Evolutionary conservation across 495 filamentous ascomycete species (phyloP), one percentile per base, ranked within the genome.

Genomic region (Hypoxylon subgilvum): DNA sequence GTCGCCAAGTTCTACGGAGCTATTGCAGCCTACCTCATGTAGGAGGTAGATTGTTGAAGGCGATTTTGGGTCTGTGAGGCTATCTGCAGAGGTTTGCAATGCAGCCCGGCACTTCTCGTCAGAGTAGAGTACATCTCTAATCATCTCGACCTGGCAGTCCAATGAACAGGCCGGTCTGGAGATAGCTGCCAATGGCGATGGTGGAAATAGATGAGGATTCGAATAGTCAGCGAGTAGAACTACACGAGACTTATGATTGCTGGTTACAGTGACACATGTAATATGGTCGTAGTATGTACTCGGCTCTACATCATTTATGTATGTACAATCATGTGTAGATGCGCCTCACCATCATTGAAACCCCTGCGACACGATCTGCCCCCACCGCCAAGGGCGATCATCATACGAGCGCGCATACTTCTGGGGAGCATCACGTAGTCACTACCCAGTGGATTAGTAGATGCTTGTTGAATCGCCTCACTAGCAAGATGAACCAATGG

Each of bases 311-410:
- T 5, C 5, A 30, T 5, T 10, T 30, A 30, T 30, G 27, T 30
- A 30, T 5, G n/a, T n/a, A n/a, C n/a, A n/a, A n/a, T n/a, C n/a
- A n/a, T n/a, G n/a, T n/a, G n/a, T n/a, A n/a, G n/a, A n/a, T 40
- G 31, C 61, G 61, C 61, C 43, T 41, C 52, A 57, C 12, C 43
- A 41, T 53, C 48, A 52, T 41, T 48, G 35, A 42, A 35, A 39
- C 35, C 39, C 51, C 50, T 45, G 50, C 50, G 28, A 57, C 44
- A 52, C 25, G 58, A 52, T 21, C 39, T 35, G 27, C 43, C 52
- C 58, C 61, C 49, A 64, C 54, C 42, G 49, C 61, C 54, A 54
- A 63, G 53, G 61, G 53, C 61, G 61, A 64, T 64, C 53, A 64
- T 58, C 54, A 54, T 64, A 64, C 54, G 48, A 57, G 46, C 16